Percentiles rank a stretch among this genome's conserved stretches.
Conservation (phyloP, 139 green algal genomes). For the Coccomyxa sp. region DNA sequence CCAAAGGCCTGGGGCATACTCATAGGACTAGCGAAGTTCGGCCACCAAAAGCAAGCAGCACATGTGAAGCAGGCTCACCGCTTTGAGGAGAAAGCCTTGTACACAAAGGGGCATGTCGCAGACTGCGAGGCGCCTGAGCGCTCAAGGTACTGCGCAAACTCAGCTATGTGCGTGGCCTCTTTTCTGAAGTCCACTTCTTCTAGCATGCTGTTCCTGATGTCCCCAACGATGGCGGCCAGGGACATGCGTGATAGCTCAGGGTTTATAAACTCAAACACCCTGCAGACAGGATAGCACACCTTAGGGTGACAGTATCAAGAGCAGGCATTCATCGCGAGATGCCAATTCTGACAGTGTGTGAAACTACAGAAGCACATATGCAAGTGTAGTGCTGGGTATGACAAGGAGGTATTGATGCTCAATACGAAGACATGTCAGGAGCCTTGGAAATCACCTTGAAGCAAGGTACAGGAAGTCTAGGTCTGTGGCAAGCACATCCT, state of each 20-base stretch:
- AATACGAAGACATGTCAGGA: too few relatives aligned
- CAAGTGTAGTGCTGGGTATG: too few relatives aligned
- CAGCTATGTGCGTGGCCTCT: slow-evolving; percentile 71
- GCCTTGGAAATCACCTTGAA: too few relatives aligned
- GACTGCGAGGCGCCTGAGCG: slow-evolving; percentile 40
- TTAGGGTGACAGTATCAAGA: too few relatives aligned
- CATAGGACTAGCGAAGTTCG: too few relatives aligned
- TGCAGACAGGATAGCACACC: too few relatives aligned
- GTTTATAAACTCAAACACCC: slow-evolving; percentile 78
- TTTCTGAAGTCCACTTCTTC: slow-evolving; percentile 86
- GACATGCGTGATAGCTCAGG: slow-evolving; percentile 78
- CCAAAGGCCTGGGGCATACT: too few relatives aligned
- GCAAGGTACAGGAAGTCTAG: slow-evolving; percentile 84
- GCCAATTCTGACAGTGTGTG: too few relatives aligned
- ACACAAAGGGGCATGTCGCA: slow-evolving; percentile 79
- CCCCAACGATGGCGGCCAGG: slow-evolving; percentile 65
- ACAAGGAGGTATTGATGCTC: too few relatives aligned
- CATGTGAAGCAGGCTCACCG: slow-evolving; percentile 29
- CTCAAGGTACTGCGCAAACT: slow-evolving; percentile 82
- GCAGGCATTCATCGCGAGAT: too few relatives aligned
- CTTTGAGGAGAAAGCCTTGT: slow-evolving; percentile 62
- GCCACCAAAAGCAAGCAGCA: neutral
- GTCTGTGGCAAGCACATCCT: slow-evolving; percentile 83
- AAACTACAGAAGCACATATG: too few relatives aligned
- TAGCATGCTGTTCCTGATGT: slow-evolving; percentile 60